These are phyloP conservation scores for Coprinopsis cinerea DNA, from an alignment of 768 basidiomycete species.

Conservation along the genomic window DNA sequence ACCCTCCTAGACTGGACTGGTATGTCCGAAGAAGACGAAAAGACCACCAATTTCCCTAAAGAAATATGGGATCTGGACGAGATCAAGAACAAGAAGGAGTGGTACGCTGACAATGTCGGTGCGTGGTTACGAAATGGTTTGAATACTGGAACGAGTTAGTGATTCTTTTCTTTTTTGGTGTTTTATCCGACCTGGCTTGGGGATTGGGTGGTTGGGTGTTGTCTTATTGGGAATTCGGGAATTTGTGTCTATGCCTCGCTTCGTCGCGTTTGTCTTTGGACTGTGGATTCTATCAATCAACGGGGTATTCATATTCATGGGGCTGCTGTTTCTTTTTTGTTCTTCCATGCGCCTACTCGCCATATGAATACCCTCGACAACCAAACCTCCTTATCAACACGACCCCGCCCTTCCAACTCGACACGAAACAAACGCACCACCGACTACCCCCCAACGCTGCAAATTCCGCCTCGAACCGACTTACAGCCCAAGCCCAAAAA, in stretches of 20 bases:
- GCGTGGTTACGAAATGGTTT: constrained; percentile 22
- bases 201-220: no score
- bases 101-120: constrained; percentile 80
- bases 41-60: constrained; percentile 73
- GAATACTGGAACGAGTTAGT: constrained; percentile 25
- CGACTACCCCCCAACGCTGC: no score
- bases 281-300: background rate
- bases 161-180: constrained; percentile 13
- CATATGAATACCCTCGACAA: background rate
- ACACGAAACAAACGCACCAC: no score
- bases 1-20: constrained; percentile 94
- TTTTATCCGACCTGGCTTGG: constrained; percentile 13
- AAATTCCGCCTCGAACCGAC: no score
- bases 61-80: constrained; percentile 76
- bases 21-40: constrained; percentile 75
- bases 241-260: no score
- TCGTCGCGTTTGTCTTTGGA: constrained; percentile 4
- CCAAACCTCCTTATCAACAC: no score
- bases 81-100: constrained; percentile 58
- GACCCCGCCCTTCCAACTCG: no score
- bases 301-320: no score
- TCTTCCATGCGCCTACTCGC: background rate
- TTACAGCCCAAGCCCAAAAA: constrained; percentile 57
- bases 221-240: no score
- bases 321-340: background rate